A percentile compares a stretch with the other conserved stretches of the same genome.
phyloP scores from a whole-genome alignment of 257 asterid genomes.

The Fraxinus pennsylvanica region DNA sequence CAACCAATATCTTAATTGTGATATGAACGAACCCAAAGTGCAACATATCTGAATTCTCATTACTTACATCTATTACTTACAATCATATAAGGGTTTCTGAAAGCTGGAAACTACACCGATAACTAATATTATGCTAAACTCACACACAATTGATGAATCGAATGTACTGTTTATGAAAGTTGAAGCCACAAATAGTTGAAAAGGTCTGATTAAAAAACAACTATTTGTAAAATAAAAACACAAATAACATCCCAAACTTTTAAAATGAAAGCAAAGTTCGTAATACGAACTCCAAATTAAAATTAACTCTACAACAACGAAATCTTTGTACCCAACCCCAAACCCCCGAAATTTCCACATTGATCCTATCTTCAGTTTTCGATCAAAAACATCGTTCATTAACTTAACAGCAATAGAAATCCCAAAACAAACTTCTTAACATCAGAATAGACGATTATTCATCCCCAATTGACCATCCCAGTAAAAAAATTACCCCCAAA shows the following conservation, averaged over 20 bases:
- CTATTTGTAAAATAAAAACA: background rate
- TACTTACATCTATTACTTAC: background rate
- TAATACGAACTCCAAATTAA: background rate
- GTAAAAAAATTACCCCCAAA: background rate
- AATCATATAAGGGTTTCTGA: background rate
- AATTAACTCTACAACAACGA: background rate
- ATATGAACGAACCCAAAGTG: background rate
- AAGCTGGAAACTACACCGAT: background rate
- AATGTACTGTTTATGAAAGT: background rate
- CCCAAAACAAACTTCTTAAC: background rate
- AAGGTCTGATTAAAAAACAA: background rate
- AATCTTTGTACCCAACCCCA: background rate
- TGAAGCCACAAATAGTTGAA: background rate
- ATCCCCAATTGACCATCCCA: background rate
- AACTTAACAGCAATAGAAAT: background rate
- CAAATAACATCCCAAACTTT: background rate
- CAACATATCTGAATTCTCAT: background rate
- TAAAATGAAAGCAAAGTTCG: background rate
- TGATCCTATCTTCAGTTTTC: background rate
- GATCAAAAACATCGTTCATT: background rate
- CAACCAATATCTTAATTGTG: background rate
- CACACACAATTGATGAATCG: background rate
- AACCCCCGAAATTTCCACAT: background rate
- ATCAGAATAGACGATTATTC: background rate
- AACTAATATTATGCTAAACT: background rate